Evolutionary conservation across 106 monocot species (phyloP).

Genomic region (Triglochin maritima): DNA sequence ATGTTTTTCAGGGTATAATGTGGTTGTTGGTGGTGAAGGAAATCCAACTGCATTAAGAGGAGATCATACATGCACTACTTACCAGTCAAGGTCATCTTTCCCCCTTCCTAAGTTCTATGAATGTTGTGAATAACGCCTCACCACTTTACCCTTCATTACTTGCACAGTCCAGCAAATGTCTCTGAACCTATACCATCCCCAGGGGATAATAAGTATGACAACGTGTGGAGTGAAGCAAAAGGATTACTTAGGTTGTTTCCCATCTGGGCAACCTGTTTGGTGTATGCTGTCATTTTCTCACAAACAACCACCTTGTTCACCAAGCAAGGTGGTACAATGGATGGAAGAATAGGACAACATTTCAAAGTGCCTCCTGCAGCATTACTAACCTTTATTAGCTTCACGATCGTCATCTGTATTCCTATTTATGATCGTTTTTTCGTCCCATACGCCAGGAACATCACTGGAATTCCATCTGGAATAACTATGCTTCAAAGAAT

Average conservation of each 20-base stretch:
- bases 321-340: constrained; percentile 24
- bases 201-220: no score
- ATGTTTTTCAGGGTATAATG: not conserved
- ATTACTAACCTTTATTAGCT: constrained; percentile 17
- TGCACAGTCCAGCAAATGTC: no score
- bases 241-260: constrained; percentile 10
- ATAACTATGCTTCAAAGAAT: constrained; percentile 25
- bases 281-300: constrained; percentile 19
- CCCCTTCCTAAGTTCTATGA: not conserved
- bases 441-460: constrained; percentile 6
- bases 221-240: not conserved
- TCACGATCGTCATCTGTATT: constrained; percentile 7
- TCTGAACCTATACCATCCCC: no score
- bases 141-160: no score
- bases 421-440: constrained; percentile 13
- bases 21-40: not conserved
- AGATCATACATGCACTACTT: not conserved
- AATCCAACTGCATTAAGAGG: not conserved
- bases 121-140: not conserved
- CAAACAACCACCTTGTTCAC: constrained; percentile 23
- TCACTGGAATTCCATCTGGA: constrained; percentile 10
- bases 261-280: constrained; percentile 19
- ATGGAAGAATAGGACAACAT: constrained; percentile 11
- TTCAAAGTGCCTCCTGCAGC: constrained; percentile 16
- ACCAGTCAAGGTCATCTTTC: not conserved